Base-by-base conservation (phyloP, 495 filamentous ascomycete species). In the Corynascus novoguineensis region DNA sequence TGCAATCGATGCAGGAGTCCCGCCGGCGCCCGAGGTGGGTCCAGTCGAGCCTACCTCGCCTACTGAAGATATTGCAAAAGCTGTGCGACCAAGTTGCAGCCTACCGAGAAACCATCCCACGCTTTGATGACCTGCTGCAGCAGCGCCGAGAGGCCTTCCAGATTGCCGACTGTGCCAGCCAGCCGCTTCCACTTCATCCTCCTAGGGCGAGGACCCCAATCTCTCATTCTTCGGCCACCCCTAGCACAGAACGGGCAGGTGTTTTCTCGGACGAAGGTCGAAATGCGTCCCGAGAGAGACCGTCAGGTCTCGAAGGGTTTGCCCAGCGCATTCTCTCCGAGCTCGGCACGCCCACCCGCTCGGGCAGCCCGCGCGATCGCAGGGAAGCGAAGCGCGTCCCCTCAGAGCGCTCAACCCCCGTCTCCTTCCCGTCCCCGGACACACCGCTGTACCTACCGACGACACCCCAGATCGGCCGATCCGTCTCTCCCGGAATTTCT, bases 91-190 rank as follows among this genome's bases (percentile, higher is more conserved):
- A 89, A 62, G 77, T 91, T 27, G 72, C 79, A 32, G 71, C 77
- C 3, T 90, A 87, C 72, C 80, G 84, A 40, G 70, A 75, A n/a
- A 81, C 86, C 10, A 76, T 93, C 3, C 82, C 87, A 0, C 82
- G 89, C 28, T 90, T 93, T 63, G 85, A 92, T 56, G 82, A 87
- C 22, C 77, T 90, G 8, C 71, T 93, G 25, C 80, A 86, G 42
- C 86, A 89, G 59, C 84, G 88, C 15, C 82, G 86, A 19, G 81
- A 83, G 51, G 78, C 81, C 1, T 86, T 88, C 63, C 79, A 83
- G 58, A 80, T 83, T 4, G 75, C 80, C 8, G 83, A 75, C 57
- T 62, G 63, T 22, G 58, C 62, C 7, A 51, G 31, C 47, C 66
- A 47, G 63, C 68, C 34, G 64, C 68, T 45, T 37, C 58, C 7